Conservation (phyloP, 2,329 filamentous ascomycete species). For the Apiospora koreana region DNA sequence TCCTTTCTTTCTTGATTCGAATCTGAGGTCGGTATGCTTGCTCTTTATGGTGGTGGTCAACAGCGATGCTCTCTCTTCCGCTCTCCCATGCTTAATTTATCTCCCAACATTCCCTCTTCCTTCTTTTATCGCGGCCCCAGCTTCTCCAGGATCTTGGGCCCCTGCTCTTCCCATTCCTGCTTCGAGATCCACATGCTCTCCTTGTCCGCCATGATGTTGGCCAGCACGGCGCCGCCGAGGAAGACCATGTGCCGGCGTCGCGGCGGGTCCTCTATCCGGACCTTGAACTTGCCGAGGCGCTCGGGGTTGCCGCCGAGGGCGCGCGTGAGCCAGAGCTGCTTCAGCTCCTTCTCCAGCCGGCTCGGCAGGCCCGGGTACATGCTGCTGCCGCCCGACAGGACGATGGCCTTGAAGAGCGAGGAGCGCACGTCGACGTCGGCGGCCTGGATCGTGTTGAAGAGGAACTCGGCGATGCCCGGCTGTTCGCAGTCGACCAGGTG, state of each 20-base stretch:
- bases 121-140: slow-evolving; percentile 74
- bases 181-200: slow-evolving; percentile 99
- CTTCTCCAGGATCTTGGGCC: slow-evolving; percentile 82
- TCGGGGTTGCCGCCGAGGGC: slow-evolving; percentile 91
- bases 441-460: slow-evolving; percentile 98
- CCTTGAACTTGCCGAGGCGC: slow-evolving; percentile 97
- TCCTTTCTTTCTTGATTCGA: neutral
- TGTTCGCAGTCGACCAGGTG: slow-evolving; percentile 98
- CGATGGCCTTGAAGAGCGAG: slow-evolving; percentile 95
- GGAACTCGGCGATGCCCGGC: slow-evolving; percentile 91
- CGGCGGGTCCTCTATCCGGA: slow-evolving; percentile 96
- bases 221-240: slow-evolving; percentile 90
- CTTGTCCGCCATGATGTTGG: slow-evolving; percentile 99
- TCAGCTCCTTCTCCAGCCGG: slow-evolving; percentile 95
- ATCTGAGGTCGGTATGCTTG: too few relatives aligned
- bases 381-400: slow-evolving; percentile 93
- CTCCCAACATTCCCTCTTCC: too few relatives aligned
- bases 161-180: slow-evolving; percentile 95
- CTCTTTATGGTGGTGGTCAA: too few relatives aligned
- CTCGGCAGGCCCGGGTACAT: slow-evolving; percentile 98
- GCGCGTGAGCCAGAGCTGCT: slow-evolving; percentile 95
- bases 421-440: slow-evolving; percentile 94
- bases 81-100: too few relatives aligned
- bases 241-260: slow-evolving; percentile 99
- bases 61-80: too few relatives aligned